These are phyloP conservation scores for Mucor indicus DNA, from an alignment of 371 early-diverging fungal genomes.

Conservation along the genomic window DNA sequence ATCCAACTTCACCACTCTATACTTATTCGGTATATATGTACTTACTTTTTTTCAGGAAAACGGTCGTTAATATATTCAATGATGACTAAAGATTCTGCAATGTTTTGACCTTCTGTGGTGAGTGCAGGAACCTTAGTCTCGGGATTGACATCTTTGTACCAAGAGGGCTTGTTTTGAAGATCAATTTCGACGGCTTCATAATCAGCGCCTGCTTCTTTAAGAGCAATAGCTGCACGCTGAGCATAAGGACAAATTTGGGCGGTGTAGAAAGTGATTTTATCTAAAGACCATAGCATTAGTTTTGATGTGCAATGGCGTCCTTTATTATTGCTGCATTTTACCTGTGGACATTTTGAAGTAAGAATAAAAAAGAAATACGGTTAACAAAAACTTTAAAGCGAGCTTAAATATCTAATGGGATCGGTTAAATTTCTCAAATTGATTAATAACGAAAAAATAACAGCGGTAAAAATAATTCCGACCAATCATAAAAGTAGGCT, in stretches of 20 bases:
- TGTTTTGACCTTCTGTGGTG: conserved; percentile 23
- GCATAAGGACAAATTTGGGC: conserved; percentile 60
- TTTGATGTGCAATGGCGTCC: too few species aligned
- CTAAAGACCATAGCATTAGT: too few species aligned
- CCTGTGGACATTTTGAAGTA: too few species aligned
- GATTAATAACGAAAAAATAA: too few species aligned
- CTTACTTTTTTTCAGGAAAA: conserved; percentile 48
- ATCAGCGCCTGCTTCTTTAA: conserved; percentile 48
- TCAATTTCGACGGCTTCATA: conserved; percentile 57
- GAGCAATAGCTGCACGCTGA: conserved; percentile 57
- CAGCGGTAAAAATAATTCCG: too few species aligned
- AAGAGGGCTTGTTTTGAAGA: conserved; percentile 59
- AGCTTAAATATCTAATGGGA: too few species aligned
- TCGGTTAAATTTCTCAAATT: too few species aligned
- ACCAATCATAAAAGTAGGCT: too few species aligned
- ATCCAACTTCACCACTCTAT: not conserved
- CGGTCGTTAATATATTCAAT: conserved; percentile 49
- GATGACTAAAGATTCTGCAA: conserved; percentile 54
- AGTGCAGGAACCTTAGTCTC: conserved; percentile 55
- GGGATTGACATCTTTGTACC: conserved; percentile 55
- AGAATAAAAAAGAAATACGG: too few species aligned
- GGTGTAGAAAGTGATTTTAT: conserved; percentile 51
- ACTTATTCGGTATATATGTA: not conserved
- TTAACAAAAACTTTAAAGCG: too few species aligned
- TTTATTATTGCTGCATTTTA: too few species aligned